A percentile compares a stretch with the other conserved stretches of the same genome.
Conservation (phyloP, 169 alveolate genomes). For the Babesia caballi region DNA sequence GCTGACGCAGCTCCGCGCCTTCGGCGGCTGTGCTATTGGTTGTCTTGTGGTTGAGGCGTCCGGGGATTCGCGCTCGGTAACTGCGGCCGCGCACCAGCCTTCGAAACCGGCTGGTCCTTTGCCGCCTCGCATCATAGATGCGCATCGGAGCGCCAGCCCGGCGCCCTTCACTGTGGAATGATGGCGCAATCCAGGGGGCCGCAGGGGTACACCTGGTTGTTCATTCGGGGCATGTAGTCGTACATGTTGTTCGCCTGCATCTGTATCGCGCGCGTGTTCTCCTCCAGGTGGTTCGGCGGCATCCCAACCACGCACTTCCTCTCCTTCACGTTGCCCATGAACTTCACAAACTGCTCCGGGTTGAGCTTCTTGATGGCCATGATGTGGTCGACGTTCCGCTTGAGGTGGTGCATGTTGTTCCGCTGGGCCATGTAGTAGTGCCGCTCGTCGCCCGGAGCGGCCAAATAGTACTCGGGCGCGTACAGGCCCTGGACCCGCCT, state of each 20-base stretch:
- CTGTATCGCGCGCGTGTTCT: background rate
- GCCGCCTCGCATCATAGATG: background rate
- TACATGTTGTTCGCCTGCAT: constrained; percentile 2
- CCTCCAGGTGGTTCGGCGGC: background rate
- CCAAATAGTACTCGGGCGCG: background rate
- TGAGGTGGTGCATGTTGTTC: constrained; percentile 1
- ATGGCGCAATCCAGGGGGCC: constrained; percentile 6
- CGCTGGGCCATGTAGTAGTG: background rate
- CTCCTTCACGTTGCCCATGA: constrained; percentile 13
- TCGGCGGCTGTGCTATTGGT: too few relatives aligned
- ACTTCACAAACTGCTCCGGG: constrained; percentile 17
- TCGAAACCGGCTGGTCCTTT: too few relatives aligned
- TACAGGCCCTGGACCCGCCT: background rate
- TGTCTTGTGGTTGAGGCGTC: background rate
- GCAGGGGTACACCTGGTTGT: constrained; percentile 12
- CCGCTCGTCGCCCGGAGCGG: background rate
- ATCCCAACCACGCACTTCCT: background rate
- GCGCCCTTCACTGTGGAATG: background rate
- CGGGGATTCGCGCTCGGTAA: too few relatives aligned
- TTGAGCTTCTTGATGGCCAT: background rate
- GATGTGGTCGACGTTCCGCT: constrained; percentile 15
- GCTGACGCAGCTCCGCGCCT: background rate
- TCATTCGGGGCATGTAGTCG: constrained; percentile 16
- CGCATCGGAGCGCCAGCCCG: background rate
- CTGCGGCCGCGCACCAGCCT: too few relatives aligned